Conservation (phyloP, 306 rosid genomes). For the Argentina anserina region DNA sequence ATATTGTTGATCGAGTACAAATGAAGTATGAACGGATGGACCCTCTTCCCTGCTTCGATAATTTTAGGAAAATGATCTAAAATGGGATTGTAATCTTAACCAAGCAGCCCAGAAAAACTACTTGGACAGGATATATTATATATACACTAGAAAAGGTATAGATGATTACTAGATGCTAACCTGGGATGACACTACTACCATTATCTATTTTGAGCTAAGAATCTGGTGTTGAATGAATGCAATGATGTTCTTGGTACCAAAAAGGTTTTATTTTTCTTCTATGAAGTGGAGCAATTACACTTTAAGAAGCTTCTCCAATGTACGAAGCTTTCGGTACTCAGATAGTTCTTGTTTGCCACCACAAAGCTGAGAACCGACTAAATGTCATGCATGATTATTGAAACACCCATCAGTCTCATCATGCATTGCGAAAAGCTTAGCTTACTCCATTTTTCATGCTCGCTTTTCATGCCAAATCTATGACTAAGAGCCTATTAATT, state of each 20-base stretch:
- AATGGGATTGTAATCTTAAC: not conserved
- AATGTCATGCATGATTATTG: slow-evolving; percentile 51
- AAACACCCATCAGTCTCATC: slow-evolving; percentile 30
- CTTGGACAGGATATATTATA: not conserved
- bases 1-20: not conserved
- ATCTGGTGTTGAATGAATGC: not conserved
- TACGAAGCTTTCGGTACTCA: not conserved
- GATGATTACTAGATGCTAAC: not conserved
- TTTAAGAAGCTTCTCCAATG: slow-evolving; percentile 3
- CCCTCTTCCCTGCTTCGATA: not conserved
- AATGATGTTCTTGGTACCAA: not conserved
- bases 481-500: not conserved
- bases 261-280: not conserved
- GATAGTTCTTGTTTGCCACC: not conserved
- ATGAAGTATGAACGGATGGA: not conserved
- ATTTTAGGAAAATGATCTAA: not conserved
- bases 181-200: not conserved
- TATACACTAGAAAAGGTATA: not conserved
- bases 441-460: not conserved
- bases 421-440: slow-evolving; percentile 5
- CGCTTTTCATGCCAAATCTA: not conserved
- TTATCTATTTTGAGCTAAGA: not conserved
- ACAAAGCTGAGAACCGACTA: slow-evolving; percentile 11
- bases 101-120: not conserved
- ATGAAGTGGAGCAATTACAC: slow-evolving; percentile 2